These are phyloP conservation scores for Miamiensis avidus DNA, from an alignment of 169 alveolate genomes.

Conservation along the genomic window DNA sequence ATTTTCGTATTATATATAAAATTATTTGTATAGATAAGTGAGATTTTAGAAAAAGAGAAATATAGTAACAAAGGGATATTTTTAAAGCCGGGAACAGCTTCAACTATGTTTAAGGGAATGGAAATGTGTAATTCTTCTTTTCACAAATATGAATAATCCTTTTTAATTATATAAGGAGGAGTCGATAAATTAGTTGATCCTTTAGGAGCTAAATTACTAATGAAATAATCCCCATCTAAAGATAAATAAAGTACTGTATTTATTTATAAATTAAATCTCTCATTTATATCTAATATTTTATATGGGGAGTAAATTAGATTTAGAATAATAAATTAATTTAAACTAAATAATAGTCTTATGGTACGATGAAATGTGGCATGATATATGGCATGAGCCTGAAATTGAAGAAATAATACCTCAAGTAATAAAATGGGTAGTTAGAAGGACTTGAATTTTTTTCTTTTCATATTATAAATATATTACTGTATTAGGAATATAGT, in stretches of 20 bases:
- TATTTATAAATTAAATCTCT: not conserved
- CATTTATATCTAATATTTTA: no score
- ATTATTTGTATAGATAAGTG: no score
- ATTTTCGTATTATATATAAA: no score
- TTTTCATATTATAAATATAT: no score
- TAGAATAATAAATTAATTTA: not conserved
- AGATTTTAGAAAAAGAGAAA: conserved; percentile 19
- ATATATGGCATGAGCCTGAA: conserved; percentile 46
- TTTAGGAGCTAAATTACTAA: conserved; percentile 22
- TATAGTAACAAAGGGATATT: not conserved
- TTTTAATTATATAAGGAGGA: conserved; percentile 32
- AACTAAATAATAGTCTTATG: conserved; percentile 19
- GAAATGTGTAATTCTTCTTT: not conserved
- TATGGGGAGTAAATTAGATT: not conserved
- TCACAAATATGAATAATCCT: conserved; percentile 16
- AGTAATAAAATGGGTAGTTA: conserved; percentile 32
- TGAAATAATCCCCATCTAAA: conserved; percentile 1
- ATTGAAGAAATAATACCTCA: conserved; percentile 30
- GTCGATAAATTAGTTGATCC: conserved; percentile 38
- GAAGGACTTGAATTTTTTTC: conserved; percentile 16
- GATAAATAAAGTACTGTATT: not conserved
- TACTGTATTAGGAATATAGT: no score
- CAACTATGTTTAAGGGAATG: conserved; percentile 1
- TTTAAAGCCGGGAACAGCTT: conserved; percentile 14
- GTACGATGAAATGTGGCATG: conserved; percentile 47